Evolutionary conservation across 805 yeast genomes (phyloP).

Genomic region (Nakazawaea ishiwadae): DNA sequence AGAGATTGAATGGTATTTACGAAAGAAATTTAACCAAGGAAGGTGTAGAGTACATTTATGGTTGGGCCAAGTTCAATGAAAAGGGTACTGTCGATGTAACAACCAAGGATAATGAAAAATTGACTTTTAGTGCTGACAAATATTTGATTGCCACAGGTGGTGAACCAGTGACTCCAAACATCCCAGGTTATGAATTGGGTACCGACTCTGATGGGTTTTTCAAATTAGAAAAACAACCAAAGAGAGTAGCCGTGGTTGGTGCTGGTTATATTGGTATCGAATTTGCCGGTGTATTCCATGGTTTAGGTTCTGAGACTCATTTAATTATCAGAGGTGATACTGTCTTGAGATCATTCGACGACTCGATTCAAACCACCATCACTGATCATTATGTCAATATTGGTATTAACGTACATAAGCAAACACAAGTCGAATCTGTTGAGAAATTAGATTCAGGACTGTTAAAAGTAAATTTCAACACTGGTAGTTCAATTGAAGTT

Average conservation of each 20-base stretch:
- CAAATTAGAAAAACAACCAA: constrained; percentile 75
- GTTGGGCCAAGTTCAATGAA: constrained; percentile 75
- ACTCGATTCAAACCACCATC: constrained; percentile 68
- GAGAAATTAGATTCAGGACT: constrained; percentile 46
- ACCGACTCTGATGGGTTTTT: constrained; percentile 91
- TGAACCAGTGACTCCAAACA: constrained; percentile 63
- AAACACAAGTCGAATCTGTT: constrained; percentile 44
- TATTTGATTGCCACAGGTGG: constrained; percentile 95
- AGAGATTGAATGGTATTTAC: constrained; percentile 88
- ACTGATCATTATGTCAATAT: constrained; percentile 76
- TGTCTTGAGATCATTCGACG: constrained; percentile 85
- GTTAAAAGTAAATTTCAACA: constrained; percentile 41
- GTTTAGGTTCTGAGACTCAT: constrained; percentile 82
- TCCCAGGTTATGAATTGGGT: constrained; percentile 82
- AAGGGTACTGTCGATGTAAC: constrained; percentile 77
- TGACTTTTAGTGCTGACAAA: constrained; percentile 70
- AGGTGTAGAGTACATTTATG: constrained; percentile 82
- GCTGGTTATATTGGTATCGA: constrained; percentile 98
- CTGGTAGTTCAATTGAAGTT: constrained; percentile 47
- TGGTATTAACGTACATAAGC: constrained; percentile 79
- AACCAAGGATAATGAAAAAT: constrained; percentile 52
- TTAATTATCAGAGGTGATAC: constrained; percentile 88
- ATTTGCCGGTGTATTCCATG: constrained; percentile 89
- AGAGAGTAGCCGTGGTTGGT: constrained; percentile 91
- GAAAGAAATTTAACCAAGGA: constrained; percentile 83